phyloP scores from a whole-genome alignment of 2,329 filamentous ascomycete genomes.

The Acrocalymma vagum region DNA sequence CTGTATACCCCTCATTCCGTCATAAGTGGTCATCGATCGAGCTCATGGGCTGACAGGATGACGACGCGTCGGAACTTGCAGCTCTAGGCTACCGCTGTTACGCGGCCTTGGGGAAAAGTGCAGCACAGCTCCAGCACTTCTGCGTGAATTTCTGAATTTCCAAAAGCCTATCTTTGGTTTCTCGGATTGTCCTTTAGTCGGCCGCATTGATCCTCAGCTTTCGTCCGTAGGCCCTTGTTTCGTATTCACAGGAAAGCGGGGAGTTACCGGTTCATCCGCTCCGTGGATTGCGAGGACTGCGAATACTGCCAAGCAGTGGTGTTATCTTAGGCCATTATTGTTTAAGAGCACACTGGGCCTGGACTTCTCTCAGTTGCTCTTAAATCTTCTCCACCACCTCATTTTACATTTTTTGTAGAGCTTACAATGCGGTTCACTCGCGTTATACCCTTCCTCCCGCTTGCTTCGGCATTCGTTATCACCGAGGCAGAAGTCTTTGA shows the following conservation, averaged over 20 bases:
- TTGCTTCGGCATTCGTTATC: slow-evolving; percentile 62
- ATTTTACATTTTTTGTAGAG: no score
- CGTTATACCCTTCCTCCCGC: slow-evolving; percentile 59
- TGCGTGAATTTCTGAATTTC: not conserved
- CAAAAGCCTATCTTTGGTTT: slow-evolving; percentile 1
- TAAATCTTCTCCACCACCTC: slow-evolving; percentile 9
- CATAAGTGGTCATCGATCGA: slow-evolving; percentile 11
- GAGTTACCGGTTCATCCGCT: slow-evolving; percentile 14
- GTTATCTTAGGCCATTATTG: slow-evolving; percentile 39
- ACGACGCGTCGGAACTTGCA: slow-evolving; percentile 25
- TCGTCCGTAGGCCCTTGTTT: slow-evolving; percentile 11
- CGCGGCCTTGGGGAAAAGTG: slow-evolving; percentile 8
- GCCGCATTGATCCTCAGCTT: slow-evolving; percentile 2
- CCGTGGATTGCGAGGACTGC: no score
- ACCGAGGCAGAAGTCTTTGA: slow-evolving; percentile 59
- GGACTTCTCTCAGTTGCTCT: no score
- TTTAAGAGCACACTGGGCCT: slow-evolving; percentile 9
- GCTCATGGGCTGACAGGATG: slow-evolving; percentile 11
- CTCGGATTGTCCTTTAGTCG: not conserved
- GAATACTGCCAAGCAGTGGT: slow-evolving; percentile 30
- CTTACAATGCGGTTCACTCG: slow-evolving; percentile 60
- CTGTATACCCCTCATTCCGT: slow-evolving; percentile 22
- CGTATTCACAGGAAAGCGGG: slow-evolving; percentile 3
- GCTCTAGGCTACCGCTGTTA: slow-evolving; percentile 1
- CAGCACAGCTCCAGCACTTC: not conserved